phyloP scores from a whole-genome alignment of 2,329 filamentous ascomycete species.

The Drechslera avenae region DNA sequence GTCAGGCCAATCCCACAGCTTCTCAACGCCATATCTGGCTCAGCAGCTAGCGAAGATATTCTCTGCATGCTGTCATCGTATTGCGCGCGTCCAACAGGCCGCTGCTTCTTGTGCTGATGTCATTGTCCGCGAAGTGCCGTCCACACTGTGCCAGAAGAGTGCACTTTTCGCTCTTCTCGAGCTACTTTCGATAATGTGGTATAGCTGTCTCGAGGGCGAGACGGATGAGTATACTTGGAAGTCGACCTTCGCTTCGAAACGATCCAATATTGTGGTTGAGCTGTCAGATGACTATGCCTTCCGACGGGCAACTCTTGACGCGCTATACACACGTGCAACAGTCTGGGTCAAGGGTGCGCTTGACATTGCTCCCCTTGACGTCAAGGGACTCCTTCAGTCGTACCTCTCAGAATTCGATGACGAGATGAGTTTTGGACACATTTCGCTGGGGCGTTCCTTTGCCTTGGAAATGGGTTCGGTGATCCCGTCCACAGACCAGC shows the following conservation, averaged over 20 bases:
- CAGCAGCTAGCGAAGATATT: slow-evolving; percentile 85
- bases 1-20: slow-evolving; percentile 71
- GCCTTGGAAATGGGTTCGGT: slow-evolving; percentile 88
- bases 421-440: slow-evolving; percentile 86
- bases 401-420: slow-evolving; percentile 96
- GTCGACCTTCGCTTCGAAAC: slow-evolving; percentile 76
- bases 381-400: slow-evolving; percentile 93
- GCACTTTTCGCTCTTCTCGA: slow-evolving; percentile 93
- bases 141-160: slow-evolving; percentile 84
- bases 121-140: slow-evolving; percentile 83
- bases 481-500: slow-evolving; percentile 84
- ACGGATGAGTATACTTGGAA: slow-evolving; percentile 91
- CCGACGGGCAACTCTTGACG: slow-evolving; percentile 77
- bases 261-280: slow-evolving; percentile 80
- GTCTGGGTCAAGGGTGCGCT: slow-evolving; percentile 81
- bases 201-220: slow-evolving; percentile 89
- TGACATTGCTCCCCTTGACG: slow-evolving; percentile 84
- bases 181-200: slow-evolving; percentile 92
- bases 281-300: slow-evolving; percentile 92
- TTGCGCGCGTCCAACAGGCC: slow-evolving; percentile 86
- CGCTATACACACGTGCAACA: slow-evolving; percentile 76
- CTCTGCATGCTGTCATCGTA: slow-evolving; percentile 88
- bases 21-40: slow-evolving; percentile 91
- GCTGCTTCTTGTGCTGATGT: slow-evolving; percentile 82
- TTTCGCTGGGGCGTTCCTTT: slow-evolving; percentile 91